Conservation (phyloP, 352 stramenopile genomes). For the Globisporangium yorkense region DNA sequence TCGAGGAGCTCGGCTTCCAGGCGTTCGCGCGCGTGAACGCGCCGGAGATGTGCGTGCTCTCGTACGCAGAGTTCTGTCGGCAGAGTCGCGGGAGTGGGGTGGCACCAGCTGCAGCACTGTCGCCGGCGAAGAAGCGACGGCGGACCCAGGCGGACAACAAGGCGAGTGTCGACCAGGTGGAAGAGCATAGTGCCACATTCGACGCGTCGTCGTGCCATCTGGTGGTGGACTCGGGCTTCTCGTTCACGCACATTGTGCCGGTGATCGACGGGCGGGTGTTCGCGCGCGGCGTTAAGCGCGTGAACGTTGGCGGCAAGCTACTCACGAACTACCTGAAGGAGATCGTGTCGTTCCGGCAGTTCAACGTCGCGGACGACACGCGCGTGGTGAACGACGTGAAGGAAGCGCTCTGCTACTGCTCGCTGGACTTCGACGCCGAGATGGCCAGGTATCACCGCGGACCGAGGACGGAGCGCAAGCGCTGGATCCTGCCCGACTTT, state of each 20-base stretch:
- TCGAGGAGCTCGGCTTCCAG: constrained; percentile 68
- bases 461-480: constrained; percentile 24
- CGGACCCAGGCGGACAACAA: constrained; percentile 4
- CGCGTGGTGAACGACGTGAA: constrained; percentile 81
- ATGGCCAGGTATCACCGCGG: constrained; percentile 37
- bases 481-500: constrained; percentile 84
- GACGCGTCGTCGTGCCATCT: constrained; percentile 52
- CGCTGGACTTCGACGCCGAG: constrained; percentile 81
- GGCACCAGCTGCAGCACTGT: constrained; percentile 4
- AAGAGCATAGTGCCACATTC: constrained; percentile 13
- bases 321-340: constrained; percentile 97
- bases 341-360: constrained; percentile 93
- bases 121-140: constrained; percentile 15
- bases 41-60: constrained; percentile 61
- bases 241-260: constrained; percentile 92
- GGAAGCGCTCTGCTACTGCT: constrained; percentile 88
- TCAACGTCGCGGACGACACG: constrained; percentile 94
- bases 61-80: constrained; percentile 37
- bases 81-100: background rate
- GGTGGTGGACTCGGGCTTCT: constrained; percentile 94
- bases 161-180: background rate
- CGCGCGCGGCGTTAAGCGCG: constrained; percentile 41
- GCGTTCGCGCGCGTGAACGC: constrained; percentile 41
- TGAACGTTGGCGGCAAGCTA: constrained; percentile 95
- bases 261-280: constrained; percentile 69